Evolutionary conservation across 345 rosid species (phyloP), one percentile per base, ranked within the genome.

Genomic region (Pistacia atlantica): DNA sequence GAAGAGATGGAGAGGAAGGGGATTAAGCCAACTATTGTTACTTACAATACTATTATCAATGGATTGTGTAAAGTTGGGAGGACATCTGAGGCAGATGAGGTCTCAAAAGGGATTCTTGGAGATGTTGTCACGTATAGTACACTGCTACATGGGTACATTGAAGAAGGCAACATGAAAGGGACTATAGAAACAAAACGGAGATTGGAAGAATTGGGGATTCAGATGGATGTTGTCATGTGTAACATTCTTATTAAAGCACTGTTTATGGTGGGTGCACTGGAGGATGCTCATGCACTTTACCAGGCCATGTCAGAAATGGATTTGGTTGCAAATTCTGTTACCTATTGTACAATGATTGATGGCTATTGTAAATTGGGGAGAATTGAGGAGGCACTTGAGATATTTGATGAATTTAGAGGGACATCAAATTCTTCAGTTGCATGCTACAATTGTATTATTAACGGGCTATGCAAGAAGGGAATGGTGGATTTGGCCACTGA

Each of bases 1-100:
- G 87, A 68, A 78, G 97, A 89, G 67, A 92, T 92, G 97, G 92
- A 91, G 87, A 80, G 78, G 78, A 90, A 84, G 81, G 89, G 90
- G 64, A 88, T 94, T 68, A 77, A 77, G 69, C 93, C 92, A 5
- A 84, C 87, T 77, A 76, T 85, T 45, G 75, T 89, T 69, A 83
- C 92, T 0, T 92, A 82, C 76, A 94, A 90, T 78, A 88, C 83
- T 45, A 78, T 92, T 75, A 86, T 92, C 71, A 90, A 85, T 72
- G 92, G 97, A 45, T 75, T 94, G 57, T 94, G 96, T 80, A 89
- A 84, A 80, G 77, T 66, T 81, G 88, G 92, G 78, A 94, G 90
- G 80, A 89, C 90, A 58, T 82, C 71, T 0, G 93, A 91, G 75
- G 98, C 97, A 1, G 87, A 90, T 74, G 86, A 86, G 74, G 66